Conservation (phyloP, 1,139 yeast species). For the Scheffersomyces stambukii region DNA sequence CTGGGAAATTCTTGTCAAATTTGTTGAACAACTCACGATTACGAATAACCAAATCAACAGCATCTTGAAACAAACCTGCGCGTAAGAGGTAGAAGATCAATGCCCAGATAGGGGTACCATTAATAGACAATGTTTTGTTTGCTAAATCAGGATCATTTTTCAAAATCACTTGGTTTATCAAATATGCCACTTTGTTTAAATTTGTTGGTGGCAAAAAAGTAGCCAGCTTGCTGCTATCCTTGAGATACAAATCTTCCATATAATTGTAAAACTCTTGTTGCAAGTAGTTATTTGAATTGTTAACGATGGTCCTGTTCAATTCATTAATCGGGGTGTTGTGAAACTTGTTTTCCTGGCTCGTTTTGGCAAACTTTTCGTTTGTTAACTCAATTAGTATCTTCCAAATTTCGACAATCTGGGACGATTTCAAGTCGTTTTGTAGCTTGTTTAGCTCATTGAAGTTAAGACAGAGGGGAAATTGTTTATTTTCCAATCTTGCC, state of each 20-base stretch:
- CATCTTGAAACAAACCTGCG: slow-evolving; percentile 78
- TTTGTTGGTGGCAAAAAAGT: slow-evolving; percentile 56
- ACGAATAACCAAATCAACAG: slow-evolving; percentile 40
- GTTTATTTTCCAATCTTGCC: slow-evolving; percentile 49
- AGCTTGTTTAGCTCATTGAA: slow-evolving; percentile 52
- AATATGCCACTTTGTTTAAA: slow-evolving; percentile 66
- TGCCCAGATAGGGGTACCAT: slow-evolving; percentile 92
- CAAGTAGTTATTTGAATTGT: slow-evolving; percentile 56
- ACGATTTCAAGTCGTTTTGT: slow-evolving; percentile 52
- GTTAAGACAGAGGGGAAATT: slow-evolving; percentile 48
- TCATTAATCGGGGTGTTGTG: slow-evolving; percentile 28
- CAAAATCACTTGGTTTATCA: slow-evolving; percentile 50
- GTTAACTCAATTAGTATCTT: slow-evolving; percentile 45
- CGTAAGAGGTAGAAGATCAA: slow-evolving; percentile 77
- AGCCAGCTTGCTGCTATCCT: slow-evolving; percentile 48
- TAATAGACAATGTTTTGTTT: slow-evolving; percentile 46
- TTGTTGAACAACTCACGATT: slow-evolving; percentile 61
- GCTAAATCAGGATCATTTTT: slow-evolving; percentile 30
- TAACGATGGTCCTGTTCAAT: slow-evolving; percentile 48
- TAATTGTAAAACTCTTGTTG: slow-evolving; percentile 76
- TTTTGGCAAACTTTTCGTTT: slow-evolving; percentile 32
- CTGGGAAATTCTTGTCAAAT: slow-evolving; percentile 80
- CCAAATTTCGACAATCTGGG: slow-evolving; percentile 65
- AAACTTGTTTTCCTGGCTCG: slow-evolving; percentile 46
- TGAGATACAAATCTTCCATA: slow-evolving; percentile 68